phyloP scores from a whole-genome alignment of 2,329 filamentous ascomycete genomes.

The Epichloe typhina region DNA sequence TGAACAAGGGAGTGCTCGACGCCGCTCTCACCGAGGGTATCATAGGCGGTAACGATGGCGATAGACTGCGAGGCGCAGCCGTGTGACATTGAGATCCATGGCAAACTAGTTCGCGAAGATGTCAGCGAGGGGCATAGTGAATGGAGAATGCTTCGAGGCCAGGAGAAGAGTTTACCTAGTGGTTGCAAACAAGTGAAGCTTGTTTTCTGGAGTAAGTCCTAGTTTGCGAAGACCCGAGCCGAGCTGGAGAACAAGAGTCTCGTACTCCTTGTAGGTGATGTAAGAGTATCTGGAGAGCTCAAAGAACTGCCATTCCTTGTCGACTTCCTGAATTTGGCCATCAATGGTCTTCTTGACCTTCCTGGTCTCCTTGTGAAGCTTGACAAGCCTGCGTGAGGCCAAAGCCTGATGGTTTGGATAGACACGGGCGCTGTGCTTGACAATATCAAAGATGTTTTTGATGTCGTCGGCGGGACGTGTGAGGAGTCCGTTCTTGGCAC shows the following conservation, averaged over 20 bases:
- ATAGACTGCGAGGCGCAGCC: conserved; percentile 70
- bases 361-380: conserved; percentile 72
- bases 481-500: conserved; percentile 57
- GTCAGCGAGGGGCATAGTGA: background rate
- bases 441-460: conserved; percentile 65
- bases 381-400: conserved; percentile 60
- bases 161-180: conserved; percentile 46
- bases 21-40: conserved; percentile 75
- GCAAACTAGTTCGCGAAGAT: conserved; percentile 35
- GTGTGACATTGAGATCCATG: conserved; percentile 78
- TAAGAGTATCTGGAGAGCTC: conserved; percentile 70
- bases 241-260: conserved; percentile 52
- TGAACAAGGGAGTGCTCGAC: conserved; percentile 77
- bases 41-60: conserved; percentile 87
- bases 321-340: conserved; percentile 63
- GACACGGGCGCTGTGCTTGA: conserved; percentile 52
- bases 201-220: conserved; percentile 53
- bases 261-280: conserved; percentile 68
- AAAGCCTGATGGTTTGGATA: conserved; percentile 52
- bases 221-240: conserved; percentile 64
- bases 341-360: conserved; percentile 82
- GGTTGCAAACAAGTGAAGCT: conserved; percentile 71
- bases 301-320: conserved; percentile 86
- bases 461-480: conserved; percentile 54
- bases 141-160: background rate